A percentile compares a stretch with the other conserved stretches of the same genome.
Evolutionary conservation across 2,329 filamentous ascomycete species (phyloP).

Genomic region (Sporothrix brasiliensis): DNA sequence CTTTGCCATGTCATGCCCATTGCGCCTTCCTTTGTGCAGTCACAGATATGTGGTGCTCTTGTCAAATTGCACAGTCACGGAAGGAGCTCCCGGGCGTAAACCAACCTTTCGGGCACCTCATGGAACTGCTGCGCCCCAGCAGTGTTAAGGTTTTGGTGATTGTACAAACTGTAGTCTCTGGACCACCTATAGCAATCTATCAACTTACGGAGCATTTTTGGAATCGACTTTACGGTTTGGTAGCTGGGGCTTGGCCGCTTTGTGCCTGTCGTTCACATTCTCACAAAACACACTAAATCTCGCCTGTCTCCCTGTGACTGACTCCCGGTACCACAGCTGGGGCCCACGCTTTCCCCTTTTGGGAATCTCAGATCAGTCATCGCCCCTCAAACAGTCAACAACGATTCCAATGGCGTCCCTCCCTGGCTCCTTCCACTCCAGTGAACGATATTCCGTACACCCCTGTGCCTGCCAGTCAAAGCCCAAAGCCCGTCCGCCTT

Average conservation of each 20-base stretch:
- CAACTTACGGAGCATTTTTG: background rate
- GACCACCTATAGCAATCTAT: background rate
- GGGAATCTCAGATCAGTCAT: slow-evolving; percentile 18
- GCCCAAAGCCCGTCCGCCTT: background rate
- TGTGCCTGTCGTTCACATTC: too few species aligned
- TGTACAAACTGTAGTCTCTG: background rate
- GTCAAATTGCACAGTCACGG: slow-evolving; percentile 1
- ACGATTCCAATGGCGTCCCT: slow-evolving; percentile 25
- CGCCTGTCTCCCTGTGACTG: too few species aligned
- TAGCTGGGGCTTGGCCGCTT: background rate
- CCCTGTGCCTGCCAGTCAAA: background rate
- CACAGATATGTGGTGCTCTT: background rate
- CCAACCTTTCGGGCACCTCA: background rate
- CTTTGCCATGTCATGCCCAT: background rate
- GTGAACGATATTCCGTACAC: background rate
- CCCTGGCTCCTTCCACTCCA: background rate
- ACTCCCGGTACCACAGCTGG: background rate
- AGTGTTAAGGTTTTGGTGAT: background rate
- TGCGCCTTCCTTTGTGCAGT: background rate
- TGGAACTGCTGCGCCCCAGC: slow-evolving; percentile 3
- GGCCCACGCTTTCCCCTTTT: slow-evolving; percentile 6
- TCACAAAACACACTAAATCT: background rate
- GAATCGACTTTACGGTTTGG: slow-evolving; percentile 16
- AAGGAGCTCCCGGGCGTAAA: background rate
- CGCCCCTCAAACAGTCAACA: slow-evolving; percentile 14